Evolutionary conservation across 257 asterid species (phyloP).

Genomic region (Misopates orontium): DNA sequence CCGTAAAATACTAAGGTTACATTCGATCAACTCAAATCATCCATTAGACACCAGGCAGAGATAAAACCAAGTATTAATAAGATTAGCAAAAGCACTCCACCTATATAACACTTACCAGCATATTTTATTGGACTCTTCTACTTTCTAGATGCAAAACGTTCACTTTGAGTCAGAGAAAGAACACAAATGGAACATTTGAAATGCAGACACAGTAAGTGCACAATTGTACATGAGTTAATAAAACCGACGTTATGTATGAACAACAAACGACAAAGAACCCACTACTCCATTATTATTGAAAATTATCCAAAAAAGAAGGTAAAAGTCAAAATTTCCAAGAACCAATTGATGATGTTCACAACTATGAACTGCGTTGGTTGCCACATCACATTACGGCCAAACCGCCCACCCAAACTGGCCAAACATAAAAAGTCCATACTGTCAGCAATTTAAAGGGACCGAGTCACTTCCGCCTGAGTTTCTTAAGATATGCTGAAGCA

Average conservation of each 20-base stretch:
- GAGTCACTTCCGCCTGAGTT: no score
- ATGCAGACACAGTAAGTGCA: background rate
- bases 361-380: conserved; percentile 1
- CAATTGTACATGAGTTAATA: background rate
- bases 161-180: background rate
- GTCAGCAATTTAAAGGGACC: no score
- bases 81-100: no score
- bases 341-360: background rate
- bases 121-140: conserved; percentile 6
- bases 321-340: background rate
- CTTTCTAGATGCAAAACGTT: background rate
- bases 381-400: no score
- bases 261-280: conserved; percentile 2
- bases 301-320: conserved; percentile 2
- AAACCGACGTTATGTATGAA: background rate
- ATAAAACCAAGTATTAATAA: no score
- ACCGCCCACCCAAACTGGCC: no score
- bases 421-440: no score
- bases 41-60: background rate
- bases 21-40: background rate
- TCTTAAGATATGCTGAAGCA: background rate
- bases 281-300: background rate
- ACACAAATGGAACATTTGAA: conserved; percentile 1
- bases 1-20: background rate
- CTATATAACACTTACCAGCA: background rate